A percentile compares a stretch with the other conserved stretches of the same genome.
Conservation (phyloP, 2,329 filamentous ascomycete genomes). For the Claviceps sp. region DNA sequence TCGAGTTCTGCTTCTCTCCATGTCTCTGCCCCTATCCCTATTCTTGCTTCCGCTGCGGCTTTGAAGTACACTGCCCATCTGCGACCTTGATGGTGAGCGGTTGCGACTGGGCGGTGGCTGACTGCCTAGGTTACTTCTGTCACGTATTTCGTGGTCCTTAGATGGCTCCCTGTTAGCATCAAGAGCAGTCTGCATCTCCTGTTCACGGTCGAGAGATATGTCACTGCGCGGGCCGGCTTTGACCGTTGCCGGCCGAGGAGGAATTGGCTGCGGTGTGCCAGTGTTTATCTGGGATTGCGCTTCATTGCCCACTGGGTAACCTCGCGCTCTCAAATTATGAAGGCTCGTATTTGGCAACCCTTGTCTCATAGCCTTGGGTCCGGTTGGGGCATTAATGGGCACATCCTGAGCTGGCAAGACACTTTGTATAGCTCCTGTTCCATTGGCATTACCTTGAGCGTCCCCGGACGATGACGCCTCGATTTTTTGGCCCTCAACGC, state of each 20-base stretch:
- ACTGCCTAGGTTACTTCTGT: conserved; percentile 11
- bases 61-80: conserved; percentile 18
- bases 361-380: conserved; percentile 88
- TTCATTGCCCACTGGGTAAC: conserved; percentile 32
- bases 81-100: conserved; percentile 22
- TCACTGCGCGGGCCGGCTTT: conserved; percentile 30
- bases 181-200: conserved; percentile 18
- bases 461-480: conserved; percentile 16
- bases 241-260: conserved; percentile 3
- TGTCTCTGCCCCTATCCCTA: conserved; percentile 6
- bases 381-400: conserved; percentile 68
- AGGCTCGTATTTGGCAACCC: conserved; percentile 73
- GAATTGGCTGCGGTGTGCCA: conserved; percentile 3
- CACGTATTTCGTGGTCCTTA: conserved; percentile 14
- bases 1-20: conserved; percentile 14
- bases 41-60: conserved; percentile 14
- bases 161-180: conserved; percentile 19
- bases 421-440: conserved; percentile 18
- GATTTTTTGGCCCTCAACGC: conserved; percentile 11
- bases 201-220: conserved; percentile 25
- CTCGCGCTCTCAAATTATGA: conserved; percentile 45
- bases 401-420: conserved; percentile 24
- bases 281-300: conserved; percentile 17
- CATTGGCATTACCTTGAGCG: conserved; percentile 17
- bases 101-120: conserved; percentile 8